Percentiles rank a stretch among this genome's conserved stretches.
These are phyloP conservation scores for Leishmania aethiopica DNA, from an alignment of 208 protist genomes.

Conservation along the genomic window DNA sequence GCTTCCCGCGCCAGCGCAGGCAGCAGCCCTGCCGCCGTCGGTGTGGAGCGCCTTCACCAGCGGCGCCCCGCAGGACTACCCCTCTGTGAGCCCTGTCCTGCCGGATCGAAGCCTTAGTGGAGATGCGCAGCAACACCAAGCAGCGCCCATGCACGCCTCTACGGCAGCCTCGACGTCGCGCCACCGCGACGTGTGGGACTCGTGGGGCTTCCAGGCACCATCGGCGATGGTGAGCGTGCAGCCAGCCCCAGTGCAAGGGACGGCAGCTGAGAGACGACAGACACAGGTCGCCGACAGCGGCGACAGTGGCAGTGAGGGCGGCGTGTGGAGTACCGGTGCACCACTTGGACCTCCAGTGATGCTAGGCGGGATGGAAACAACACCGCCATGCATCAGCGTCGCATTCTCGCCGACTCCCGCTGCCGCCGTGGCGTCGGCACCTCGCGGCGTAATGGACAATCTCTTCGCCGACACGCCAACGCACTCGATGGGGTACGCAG, in stretches of 20 bases:
- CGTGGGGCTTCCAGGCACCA: slow-evolving; percentile 25
- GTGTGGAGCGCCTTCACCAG: slow-evolving; percentile 39
- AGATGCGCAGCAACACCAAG: slow-evolving; percentile 1
- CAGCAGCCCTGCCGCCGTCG: not conserved
- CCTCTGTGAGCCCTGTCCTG: not conserved
- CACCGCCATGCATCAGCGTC: not conserved
- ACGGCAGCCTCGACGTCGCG: not conserved
- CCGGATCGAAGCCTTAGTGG: not conserved
- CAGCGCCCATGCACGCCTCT: not conserved
- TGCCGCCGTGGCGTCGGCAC: slow-evolving; percentile 13
- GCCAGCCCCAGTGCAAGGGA: not conserved
- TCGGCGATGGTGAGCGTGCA: slow-evolving; percentile 6
- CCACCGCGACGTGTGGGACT: slow-evolving; percentile 15
- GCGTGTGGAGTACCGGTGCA: slow-evolving; percentile 5
- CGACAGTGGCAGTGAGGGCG: not conserved
- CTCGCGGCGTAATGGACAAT: slow-evolving; percentile 43
- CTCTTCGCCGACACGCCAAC: slow-evolving; percentile 33
- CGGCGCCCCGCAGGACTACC: slow-evolving; percentile 38
- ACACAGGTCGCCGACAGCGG: not conserved
- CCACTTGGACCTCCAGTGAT: not conserved
- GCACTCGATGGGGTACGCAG: not conserved
- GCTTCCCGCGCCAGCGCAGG: not conserved
- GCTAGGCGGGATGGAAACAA: not conserved
- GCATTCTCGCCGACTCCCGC: not conserved
- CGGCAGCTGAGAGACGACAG: not conserved